Conservation (phyloP, 176 grass and related monocot genomes). For the Raddia guianensis region DNA sequence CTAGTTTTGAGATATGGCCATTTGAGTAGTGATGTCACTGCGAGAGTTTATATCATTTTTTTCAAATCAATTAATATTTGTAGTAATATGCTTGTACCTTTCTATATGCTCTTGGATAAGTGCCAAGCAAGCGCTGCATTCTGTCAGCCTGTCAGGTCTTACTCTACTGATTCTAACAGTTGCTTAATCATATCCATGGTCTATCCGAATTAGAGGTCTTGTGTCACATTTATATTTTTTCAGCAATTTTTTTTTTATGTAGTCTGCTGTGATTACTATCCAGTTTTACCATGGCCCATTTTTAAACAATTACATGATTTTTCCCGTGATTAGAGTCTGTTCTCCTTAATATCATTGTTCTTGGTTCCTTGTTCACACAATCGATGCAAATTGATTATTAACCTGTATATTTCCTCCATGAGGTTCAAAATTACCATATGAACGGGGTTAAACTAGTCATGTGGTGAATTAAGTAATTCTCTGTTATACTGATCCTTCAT, state of each 20-base stretch:
- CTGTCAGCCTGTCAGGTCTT: conserved; percentile 14
- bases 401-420: neutral
- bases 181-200: neutral
- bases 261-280: neutral
- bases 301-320: neutral
- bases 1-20: conserved; percentile 11
- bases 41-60: neutral
- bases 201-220: neutral
- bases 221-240: conserved; percentile 6
- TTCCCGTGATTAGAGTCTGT: conserved; percentile 3
- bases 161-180: neutral
- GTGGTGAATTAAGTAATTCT: conserved; percentile 6
- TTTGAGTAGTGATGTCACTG: neutral
- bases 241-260: neutral
- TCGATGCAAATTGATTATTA: conserved; percentile 11
- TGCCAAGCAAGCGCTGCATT: conserved; percentile 13
- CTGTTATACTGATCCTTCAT: neutral
- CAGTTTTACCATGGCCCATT: neutral
- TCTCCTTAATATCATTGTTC: conserved; percentile 10
- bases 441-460: conserved; percentile 16
- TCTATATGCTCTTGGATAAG: neutral
- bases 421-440: neutral
- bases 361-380: conserved; percentile 14
- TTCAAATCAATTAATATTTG: neutral
- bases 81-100: neutral